Conservation (phyloP, 1,284 basidiomycete genomes). For the Blastosporella zonata region DNA sequence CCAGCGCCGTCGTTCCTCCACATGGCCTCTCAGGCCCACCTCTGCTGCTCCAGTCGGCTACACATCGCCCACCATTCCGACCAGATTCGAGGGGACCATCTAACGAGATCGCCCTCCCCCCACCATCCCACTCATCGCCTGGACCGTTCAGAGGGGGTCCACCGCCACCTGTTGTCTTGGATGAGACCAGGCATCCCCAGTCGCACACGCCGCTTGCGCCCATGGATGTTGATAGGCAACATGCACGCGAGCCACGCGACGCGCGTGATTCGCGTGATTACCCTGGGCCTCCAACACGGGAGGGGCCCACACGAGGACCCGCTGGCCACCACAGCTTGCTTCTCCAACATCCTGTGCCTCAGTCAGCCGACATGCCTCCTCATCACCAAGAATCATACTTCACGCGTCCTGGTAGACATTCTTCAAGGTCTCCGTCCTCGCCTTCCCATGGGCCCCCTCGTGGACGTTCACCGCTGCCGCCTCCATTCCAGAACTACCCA, state of each 20-base stretch:
- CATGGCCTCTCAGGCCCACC: slow-evolving; percentile 62
- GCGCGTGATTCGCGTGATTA: slow-evolving; percentile 43
- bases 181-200: slow-evolving; percentile 61
- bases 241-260: slow-evolving; percentile 22
- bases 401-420: slow-evolving; percentile 42
- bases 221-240: slow-evolving; percentile 80
- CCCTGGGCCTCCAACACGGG: slow-evolving; percentile 41
- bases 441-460: slow-evolving; percentile 39
- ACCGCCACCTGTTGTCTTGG: slow-evolving; percentile 73
- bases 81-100: slow-evolving; percentile 62
- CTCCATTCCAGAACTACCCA: slow-evolving; percentile 44
- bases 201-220: slow-evolving; percentile 74
- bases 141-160: slow-evolving; percentile 75
- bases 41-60: slow-evolving; percentile 52
- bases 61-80: slow-evolving; percentile 56
- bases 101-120: slow-evolving; percentile 57
- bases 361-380: slow-evolving; percentile 30
- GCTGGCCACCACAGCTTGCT: slow-evolving; percentile 52
- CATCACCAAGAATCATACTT: slow-evolving; percentile 56
- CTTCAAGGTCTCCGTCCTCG: slow-evolving; percentile 55
- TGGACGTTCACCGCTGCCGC: slow-evolving; percentile 46
- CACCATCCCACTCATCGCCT: slow-evolving; percentile 58
- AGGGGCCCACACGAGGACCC: slow-evolving; percentile 44
- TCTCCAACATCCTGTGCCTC: slow-evolving; percentile 65
- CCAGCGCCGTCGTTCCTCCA: slow-evolving; percentile 67